Percentiles rank a stretch among this genome's conserved stretches.
Conservation (phyloP, 352 stramenopile species). For the Pythium grandisporangium region DNA sequence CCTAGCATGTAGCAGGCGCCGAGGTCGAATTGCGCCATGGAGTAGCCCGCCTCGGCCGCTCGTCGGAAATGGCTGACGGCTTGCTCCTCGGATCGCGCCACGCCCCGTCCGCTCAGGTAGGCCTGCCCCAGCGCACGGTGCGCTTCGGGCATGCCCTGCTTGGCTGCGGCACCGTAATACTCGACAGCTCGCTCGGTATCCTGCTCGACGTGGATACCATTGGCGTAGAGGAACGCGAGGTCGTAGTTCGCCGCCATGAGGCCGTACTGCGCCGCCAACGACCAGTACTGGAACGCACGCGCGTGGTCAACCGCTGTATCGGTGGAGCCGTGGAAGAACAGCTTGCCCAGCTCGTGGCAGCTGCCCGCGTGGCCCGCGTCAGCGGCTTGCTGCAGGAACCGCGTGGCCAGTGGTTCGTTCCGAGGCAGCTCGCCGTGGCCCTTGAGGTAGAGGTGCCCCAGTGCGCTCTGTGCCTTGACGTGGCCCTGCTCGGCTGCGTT, state of each 20-base stretch:
- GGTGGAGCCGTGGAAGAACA: slow-evolving; percentile 47
- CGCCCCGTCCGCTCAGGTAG: slow-evolving; percentile 33
- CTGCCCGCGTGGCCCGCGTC: slow-evolving; percentile 57
- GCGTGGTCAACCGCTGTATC: slow-evolving; percentile 18
- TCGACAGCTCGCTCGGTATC: slow-evolving; percentile 46
- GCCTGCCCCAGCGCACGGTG: slow-evolving; percentile 49
- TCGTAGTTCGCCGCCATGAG: slow-evolving; percentile 73
- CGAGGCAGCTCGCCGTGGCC: slow-evolving; percentile 36
- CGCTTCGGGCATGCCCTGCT: slow-evolving; percentile 60
- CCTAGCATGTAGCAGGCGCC: slow-evolving; percentile 75
- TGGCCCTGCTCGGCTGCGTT: slow-evolving; percentile 64
- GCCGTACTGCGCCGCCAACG: slow-evolving; percentile 35
- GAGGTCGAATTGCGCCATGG: slow-evolving; percentile 65
- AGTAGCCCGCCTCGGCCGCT: slow-evolving; percentile 50
- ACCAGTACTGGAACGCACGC: slow-evolving; percentile 56
- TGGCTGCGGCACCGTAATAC: slow-evolving; percentile 48
- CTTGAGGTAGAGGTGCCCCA: slow-evolving; percentile 62
- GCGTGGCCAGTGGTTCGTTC: slow-evolving; percentile 32
- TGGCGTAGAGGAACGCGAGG: slow-evolving; percentile 63
- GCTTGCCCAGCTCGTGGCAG: slow-evolving; percentile 69
- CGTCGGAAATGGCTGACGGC: slow-evolving; percentile 46
- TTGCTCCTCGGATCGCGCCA: slow-evolving; percentile 15
- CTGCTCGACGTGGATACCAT: slow-evolving; percentile 50
- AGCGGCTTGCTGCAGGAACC: slow-evolving; percentile 55
- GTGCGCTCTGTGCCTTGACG: slow-evolving; percentile 54